Evolutionary conservation across 176 grass and related monocot genomes (phyloP).

Genomic region (Carex parvula): DNA sequence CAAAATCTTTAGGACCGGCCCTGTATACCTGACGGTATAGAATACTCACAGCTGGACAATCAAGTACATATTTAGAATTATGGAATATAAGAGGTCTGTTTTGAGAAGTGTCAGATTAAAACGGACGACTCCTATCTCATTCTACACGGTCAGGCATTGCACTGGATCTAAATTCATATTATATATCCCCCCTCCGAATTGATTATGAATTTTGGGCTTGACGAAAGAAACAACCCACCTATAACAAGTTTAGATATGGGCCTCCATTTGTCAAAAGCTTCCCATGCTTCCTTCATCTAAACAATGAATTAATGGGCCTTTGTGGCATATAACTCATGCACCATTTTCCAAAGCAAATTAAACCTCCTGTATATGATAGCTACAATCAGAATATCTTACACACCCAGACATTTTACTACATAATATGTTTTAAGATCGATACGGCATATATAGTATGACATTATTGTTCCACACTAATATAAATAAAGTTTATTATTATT

Average conservation of each 20-base stretch:
- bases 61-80: no score
- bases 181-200: background rate
- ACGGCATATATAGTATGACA: background rate
- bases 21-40: no score
- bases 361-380: background rate
- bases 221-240: background rate
- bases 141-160: no score
- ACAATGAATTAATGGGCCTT: slow-evolving; percentile 14
- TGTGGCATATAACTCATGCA: background rate
- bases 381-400: background rate
- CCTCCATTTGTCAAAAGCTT: background rate
- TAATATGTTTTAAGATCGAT: background rate
- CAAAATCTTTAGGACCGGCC: no score
- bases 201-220: background rate
- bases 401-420: background rate
- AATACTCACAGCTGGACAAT: no score
- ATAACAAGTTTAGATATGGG: background rate
- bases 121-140: no score
- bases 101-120: no score
- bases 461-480: background rate
- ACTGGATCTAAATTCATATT: no score
- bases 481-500: background rate
- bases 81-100: no score
- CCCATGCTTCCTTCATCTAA: background rate
- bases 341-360: background rate